These are phyloP conservation scores for Malassezia sympodialis DNA, from an alignment of 1,284 basidiomycete species.

Conservation along the genomic window DNA sequence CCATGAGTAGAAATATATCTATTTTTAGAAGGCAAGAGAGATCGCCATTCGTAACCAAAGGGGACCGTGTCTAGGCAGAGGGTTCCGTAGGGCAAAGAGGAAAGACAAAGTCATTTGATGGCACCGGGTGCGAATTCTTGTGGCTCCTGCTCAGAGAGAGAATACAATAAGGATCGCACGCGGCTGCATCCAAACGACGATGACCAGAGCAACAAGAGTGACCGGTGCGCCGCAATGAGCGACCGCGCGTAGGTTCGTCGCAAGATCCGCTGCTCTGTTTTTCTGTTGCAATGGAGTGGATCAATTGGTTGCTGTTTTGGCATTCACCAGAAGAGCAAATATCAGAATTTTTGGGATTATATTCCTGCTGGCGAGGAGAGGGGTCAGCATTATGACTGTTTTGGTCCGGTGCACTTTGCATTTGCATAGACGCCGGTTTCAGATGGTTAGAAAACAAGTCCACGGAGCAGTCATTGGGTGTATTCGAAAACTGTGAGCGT, in stretches of 20 bases:
- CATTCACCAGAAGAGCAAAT: neutral
- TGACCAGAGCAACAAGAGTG: neutral
- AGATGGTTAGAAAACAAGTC: neutral
- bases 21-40: neutral
- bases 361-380: neutral
- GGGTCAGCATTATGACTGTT: neutral
- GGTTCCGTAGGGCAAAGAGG: neutral
- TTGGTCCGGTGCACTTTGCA: neutral
- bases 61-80: neutral
- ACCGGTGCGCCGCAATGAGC: neutral
- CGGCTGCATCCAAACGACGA: neutral
- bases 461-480: neutral
- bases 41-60: neutral
- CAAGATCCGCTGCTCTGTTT: neutral
- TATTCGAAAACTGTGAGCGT: neutral
- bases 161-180: neutral
- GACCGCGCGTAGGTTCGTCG: neutral
- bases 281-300: neutral
- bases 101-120: neutral
- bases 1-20: neutral
- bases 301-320: neutral
- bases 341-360: neutral
- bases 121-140: neutral
- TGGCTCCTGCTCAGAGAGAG: neutral
- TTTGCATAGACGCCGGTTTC: neutral